phyloP scores from a whole-genome alignment of 805 yeast genomes.

The Ogataea populi-albae region DNA sequence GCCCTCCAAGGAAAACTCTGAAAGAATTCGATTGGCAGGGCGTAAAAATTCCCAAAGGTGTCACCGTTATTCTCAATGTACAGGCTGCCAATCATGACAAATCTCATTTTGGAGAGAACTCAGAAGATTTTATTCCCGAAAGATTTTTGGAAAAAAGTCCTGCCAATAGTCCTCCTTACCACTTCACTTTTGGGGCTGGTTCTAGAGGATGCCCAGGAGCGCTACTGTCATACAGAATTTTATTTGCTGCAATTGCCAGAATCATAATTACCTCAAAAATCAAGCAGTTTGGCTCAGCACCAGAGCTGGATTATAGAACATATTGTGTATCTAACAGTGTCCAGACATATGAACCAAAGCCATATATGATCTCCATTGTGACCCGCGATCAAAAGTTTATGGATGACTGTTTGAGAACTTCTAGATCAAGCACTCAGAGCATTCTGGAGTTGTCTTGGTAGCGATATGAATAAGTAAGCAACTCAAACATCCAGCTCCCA shows the following conservation, averaged over 20 bases:
- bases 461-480: too few species aligned
- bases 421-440: too few species aligned
- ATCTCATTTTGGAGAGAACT: conserved; percentile 10
- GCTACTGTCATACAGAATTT: conserved; percentile 11
- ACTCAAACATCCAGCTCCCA: too few species aligned
- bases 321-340: too few species aligned
- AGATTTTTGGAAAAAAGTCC: conserved; percentile 7
- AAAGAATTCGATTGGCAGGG: conserved; percentile 10
- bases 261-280: conserved; percentile 11
- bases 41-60: conserved; percentile 9
- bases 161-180: conserved; percentile 12
- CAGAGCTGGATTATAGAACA: too few species aligned
- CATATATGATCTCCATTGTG: too few species aligned
- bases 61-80: conserved; percentile 16
- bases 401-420: too few species aligned
- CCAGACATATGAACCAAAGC: too few species aligned
- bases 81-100: conserved; percentile 16
- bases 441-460: too few species aligned
- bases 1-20: conserved; percentile 15
- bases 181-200: conserved; percentile 16
- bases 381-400: too few species aligned
- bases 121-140: conserved; percentile 13
- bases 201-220: conserved; percentile 18
- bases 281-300: conserved; percentile 8
- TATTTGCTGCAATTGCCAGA: conserved; percentile 10